Evolutionary conservation across 1,139 yeast genomes (phyloP).

Genomic region (Zygosaccharomyces sapae): DNA sequence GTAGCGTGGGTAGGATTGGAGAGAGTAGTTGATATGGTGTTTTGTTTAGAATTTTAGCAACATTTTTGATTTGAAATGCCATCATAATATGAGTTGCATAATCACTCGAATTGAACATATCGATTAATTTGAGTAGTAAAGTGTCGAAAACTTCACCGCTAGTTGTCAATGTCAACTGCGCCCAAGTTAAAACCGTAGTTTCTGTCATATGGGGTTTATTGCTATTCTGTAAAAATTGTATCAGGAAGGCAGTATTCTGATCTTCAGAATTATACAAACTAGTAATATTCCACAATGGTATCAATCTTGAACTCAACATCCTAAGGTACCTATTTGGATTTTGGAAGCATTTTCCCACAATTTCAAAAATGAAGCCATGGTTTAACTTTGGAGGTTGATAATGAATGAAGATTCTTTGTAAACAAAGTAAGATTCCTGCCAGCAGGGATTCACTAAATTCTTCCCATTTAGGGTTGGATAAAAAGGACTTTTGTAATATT

Average conservation of each 20-base stretch:
- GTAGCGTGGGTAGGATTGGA: conserved; percentile 75
- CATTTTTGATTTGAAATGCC: conserved; percentile 32
- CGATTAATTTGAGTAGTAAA: conserved; percentile 31
- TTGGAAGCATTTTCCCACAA: conserved; percentile 32
- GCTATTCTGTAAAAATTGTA: conserved; percentile 25
- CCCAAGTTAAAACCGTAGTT: conserved; percentile 31
- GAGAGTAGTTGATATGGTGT: conserved; percentile 69
- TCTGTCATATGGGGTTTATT: conserved; percentile 23
- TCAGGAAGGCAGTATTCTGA: conserved; percentile 26
- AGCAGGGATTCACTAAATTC: conserved; percentile 31
- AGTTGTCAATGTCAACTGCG: conserved; percentile 29
- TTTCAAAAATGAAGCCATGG: conserved; percentile 12
- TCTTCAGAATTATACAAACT: conserved; percentile 24
- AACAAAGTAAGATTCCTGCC: conserved; percentile 44
- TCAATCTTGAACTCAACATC: conserved; percentile 41
- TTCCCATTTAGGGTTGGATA: conserved; percentile 21
- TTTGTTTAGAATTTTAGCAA: conserved; percentile 43
- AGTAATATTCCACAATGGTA: conserved; percentile 34
- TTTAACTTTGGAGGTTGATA: conserved; percentile 42
- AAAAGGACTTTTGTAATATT: conserved; percentile 25
- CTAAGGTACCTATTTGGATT: conserved; percentile 50
- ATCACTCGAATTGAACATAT: conserved; percentile 32
- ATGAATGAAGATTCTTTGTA: conserved; percentile 48
- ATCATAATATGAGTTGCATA: conserved; percentile 32
- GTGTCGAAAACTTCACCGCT: conserved; percentile 33